These are phyloP conservation scores for Paramecium tetraurelia DNA, from an alignment of 73 alveolate species.

Conservation along the genomic window DNA sequence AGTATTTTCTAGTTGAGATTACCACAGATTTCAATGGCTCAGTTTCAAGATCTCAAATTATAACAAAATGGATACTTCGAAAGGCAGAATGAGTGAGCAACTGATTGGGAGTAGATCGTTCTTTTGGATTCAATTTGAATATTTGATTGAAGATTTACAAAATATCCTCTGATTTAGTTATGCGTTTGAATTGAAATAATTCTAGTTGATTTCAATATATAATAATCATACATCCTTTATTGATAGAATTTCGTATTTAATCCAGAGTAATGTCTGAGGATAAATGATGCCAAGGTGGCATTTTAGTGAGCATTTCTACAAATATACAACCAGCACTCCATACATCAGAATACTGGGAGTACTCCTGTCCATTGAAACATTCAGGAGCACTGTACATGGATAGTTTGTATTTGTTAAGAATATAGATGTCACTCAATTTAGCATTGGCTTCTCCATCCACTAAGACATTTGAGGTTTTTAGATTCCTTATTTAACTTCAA, in stretches of 20 bases:
- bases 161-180: not conserved
- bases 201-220: not conserved
- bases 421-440: not conserved
- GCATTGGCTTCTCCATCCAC: not conserved
- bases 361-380: slow-evolving; percentile 65
- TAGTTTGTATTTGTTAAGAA: not conserved
- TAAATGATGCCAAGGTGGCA: not conserved
- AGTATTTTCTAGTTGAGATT: not conserved
- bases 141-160: not conserved
- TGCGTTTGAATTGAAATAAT: not conserved
- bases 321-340: not conserved
- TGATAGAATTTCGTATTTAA: not conserved
- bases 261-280: not conserved
- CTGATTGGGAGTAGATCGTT: not conserved
- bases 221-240: not conserved
- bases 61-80: not conserved
- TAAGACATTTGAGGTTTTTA: not conserved
- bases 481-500: not conserved
- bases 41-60: not conserved
- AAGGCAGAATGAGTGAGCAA: not conserved
- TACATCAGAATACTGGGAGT: slow-evolving; percentile 9
- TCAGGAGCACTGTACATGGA: slow-evolving; percentile 83
- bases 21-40: not conserved
- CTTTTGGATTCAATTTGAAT: not conserved
- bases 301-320: not conserved